phyloP scores from a whole-genome alignment of 371 early-diverging fungal genomes.

The Rhizopus stolonifer region DNA sequence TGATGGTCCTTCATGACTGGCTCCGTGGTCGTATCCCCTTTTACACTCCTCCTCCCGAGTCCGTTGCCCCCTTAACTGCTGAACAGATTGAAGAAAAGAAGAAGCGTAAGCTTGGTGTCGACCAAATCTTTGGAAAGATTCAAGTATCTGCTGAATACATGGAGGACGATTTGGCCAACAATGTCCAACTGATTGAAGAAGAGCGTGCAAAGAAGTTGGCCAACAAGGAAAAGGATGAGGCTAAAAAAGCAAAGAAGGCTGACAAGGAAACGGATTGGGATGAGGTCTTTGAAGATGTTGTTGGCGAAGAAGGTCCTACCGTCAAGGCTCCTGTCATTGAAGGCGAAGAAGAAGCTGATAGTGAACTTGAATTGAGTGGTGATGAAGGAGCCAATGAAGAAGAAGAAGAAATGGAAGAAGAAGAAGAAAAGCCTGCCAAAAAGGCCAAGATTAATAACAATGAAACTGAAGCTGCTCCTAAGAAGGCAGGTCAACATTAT shows the following conservation, averaged over 20 bases:
- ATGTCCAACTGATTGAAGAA: slow-evolving; percentile 53
- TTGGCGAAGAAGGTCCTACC: slow-evolving; percentile 65
- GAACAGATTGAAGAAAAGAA: slow-evolving; percentile 34
- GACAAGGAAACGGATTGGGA: slow-evolving; percentile 81
- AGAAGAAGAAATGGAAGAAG: slow-evolving; percentile 33
- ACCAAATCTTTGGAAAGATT: slow-evolving; percentile 84
- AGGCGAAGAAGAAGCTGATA: slow-evolving; percentile 52
- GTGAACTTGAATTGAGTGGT: slow-evolving; percentile 58
- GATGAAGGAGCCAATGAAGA: slow-evolving; percentile 39
- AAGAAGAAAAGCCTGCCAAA: slow-evolving; percentile 27
- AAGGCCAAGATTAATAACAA: slow-evolving; percentile 35
- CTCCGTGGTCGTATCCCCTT: slow-evolving; percentile 98
- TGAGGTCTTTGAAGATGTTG: slow-evolving; percentile 83
- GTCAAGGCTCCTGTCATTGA: slow-evolving; percentile 41
- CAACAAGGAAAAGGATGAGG: slow-evolving; percentile 47
- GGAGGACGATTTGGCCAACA: slow-evolving; percentile 72
- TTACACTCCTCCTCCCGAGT: slow-evolving; percentile 84
- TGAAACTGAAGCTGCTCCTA: slow-evolving; percentile 32
- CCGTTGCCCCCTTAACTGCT: slow-evolving; percentile 31
- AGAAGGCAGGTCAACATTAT: slow-evolving; percentile 78
- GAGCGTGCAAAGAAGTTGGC: slow-evolving; percentile 49
- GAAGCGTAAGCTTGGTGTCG: slow-evolving; percentile 55
- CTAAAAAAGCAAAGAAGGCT: slow-evolving; percentile 30
- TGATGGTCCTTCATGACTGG: slow-evolving; percentile 99
- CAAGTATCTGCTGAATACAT: slow-evolving; percentile 75